Evolutionary conservation across 352 stramenopile species (phyloP).

Genomic region (Phytophthora quininea): DNA sequence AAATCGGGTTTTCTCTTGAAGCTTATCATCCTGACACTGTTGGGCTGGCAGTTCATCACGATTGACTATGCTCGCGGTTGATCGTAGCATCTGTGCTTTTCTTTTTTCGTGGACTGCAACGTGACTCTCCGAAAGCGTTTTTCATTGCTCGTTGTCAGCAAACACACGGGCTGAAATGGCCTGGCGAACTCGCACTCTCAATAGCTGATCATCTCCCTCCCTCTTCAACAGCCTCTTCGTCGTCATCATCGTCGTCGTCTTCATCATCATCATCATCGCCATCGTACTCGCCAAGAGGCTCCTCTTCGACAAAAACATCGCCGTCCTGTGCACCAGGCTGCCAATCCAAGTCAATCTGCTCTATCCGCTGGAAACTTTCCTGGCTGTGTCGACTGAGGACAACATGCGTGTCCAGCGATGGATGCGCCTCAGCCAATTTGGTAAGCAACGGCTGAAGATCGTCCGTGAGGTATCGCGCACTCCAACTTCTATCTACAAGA

Average conservation of each 20-base stretch:
- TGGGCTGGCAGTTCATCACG: no score
- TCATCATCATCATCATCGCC: slow-evolving; percentile 16
- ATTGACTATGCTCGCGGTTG: no score
- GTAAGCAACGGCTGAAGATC: slow-evolving; percentile 44
- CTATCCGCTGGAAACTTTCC: slow-evolving; percentile 28
- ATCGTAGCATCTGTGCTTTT: no score
- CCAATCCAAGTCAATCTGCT: slow-evolving; percentile 36
- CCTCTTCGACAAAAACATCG: slow-evolving; percentile 31
- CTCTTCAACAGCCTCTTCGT: slow-evolving; percentile 11
- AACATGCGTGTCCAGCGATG: slow-evolving; percentile 27
- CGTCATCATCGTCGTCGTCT: slow-evolving; percentile 26
- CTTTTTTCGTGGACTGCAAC: no score
- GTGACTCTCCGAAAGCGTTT: no score
- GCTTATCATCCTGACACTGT: no score
- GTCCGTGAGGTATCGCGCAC: slow-evolving; percentile 25
- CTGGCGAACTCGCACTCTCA: neutral
- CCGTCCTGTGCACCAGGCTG: slow-evolving; percentile 19
- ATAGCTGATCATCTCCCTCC: neutral
- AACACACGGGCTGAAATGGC: no score
- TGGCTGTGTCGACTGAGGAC: slow-evolving; percentile 22
- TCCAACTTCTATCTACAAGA: slow-evolving; percentile 30
- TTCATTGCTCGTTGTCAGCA: no score
- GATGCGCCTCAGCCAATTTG: slow-evolving; percentile 26
- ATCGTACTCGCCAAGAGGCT: slow-evolving; percentile 16
- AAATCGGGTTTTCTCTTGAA: no score